Evolutionary conservation across 2,329 filamentous ascomycete species (phyloP).

Genomic region (Pseudovirgaria hyperparasitica): DNA sequence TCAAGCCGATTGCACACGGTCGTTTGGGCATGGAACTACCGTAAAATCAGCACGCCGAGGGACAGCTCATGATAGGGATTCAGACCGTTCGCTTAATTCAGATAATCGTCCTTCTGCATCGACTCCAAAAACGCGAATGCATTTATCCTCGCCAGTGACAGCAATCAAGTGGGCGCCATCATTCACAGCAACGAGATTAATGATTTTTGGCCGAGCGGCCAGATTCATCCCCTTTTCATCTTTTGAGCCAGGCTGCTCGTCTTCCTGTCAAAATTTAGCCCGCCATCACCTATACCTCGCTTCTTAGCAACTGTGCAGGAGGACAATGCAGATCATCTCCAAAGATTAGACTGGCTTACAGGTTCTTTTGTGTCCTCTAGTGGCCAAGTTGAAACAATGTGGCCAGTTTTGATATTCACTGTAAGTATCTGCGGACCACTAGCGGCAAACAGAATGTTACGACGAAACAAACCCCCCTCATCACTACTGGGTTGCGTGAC

Average conservation of each 20-base stretch:
- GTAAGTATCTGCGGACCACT: slow-evolving; percentile 60
- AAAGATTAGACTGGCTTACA: too few relatives aligned
- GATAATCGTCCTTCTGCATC: slow-evolving; percentile 47
- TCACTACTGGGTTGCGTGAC: slow-evolving; percentile 5
- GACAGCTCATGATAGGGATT: not conserved
- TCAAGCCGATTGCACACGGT: slow-evolving; percentile 62
- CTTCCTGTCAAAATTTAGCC: slow-evolving; percentile 7
- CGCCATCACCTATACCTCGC: too few relatives aligned
- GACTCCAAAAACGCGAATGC: slow-evolving; percentile 68
- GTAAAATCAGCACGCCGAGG: slow-evolving; percentile 7
- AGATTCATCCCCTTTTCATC: slow-evolving; percentile 30
- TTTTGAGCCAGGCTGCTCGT: too few relatives aligned
- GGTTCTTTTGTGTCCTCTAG: too few relatives aligned
- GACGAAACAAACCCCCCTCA: too few relatives aligned
- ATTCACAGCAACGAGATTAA: slow-evolving; percentile 50
- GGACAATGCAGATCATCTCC: too few relatives aligned
- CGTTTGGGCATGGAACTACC: slow-evolving; percentile 75
- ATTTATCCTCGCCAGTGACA: slow-evolving; percentile 85
- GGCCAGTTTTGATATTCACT: slow-evolving; percentile 46
- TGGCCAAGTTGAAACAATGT: slow-evolving; percentile 50
- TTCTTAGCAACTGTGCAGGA: too few relatives aligned
- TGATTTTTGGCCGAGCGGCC: slow-evolving; percentile 45
- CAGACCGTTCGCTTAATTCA: slow-evolving; percentile 60
- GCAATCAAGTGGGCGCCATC: slow-evolving; percentile 59
- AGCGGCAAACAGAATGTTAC: slow-evolving; percentile 54